These are phyloP conservation scores for Hypocrella siamensis DNA, from an alignment of 2,329 filamentous ascomycete species.

Conservation along the genomic window DNA sequence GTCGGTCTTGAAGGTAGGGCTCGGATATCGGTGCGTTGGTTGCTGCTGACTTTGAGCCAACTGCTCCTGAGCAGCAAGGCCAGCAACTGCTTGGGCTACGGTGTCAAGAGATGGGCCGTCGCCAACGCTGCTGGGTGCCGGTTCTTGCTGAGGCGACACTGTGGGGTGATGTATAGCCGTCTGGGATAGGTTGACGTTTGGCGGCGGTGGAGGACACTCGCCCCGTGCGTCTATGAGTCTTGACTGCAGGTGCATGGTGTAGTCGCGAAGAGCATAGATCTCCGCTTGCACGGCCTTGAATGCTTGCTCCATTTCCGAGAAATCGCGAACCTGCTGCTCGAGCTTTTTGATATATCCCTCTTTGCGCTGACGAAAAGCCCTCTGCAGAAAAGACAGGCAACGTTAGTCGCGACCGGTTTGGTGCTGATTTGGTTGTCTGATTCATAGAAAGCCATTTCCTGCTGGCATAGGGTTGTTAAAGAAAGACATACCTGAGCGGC, in stretches of 20 bases:
- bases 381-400: conserved; percentile 36
- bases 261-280: conserved; percentile 82
- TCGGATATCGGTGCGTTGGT: conserved; percentile 10
- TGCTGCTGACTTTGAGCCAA: conserved; percentile 16
- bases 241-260: conserved; percentile 80
- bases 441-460: too few relatives aligned
- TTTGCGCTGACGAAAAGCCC: conserved; percentile 93
- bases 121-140: conserved; percentile 9
- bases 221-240: conserved; percentile 70
- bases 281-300: conserved; percentile 74
- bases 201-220: conserved; percentile 71
- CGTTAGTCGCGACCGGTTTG: too few relatives aligned
- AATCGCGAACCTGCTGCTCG: conserved; percentile 82
- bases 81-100: conserved; percentile 33
- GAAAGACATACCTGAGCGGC: conserved; percentile 64
- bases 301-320: conserved; percentile 55
- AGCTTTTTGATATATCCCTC: conserved; percentile 97
- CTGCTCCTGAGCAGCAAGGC: conserved; percentile 25
- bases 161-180: too few relatives aligned
- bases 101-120: conserved; percentile 27
- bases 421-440: too few relatives aligned
- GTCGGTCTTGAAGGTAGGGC: conserved; percentile 20
- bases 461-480: neutral
- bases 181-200: conserved; percentile 53
- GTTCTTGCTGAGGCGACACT: too few relatives aligned